Conservation (phyloP, 1,284 basidiomycete species). For the Coriolopsis trogii region DNA sequence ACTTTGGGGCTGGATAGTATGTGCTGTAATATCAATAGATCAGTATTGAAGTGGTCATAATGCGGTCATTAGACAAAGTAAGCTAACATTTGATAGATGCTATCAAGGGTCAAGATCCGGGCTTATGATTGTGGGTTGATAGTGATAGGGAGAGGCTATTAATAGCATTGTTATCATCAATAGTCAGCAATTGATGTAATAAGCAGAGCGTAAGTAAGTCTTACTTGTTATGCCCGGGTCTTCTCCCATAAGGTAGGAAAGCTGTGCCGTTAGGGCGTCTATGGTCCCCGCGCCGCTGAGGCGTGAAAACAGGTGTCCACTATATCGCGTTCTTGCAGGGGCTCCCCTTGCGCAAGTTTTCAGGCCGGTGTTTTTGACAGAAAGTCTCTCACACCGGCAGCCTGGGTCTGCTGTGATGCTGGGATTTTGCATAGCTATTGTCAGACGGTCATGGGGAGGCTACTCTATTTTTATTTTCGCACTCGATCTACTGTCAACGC, state of each 20-base stretch:
- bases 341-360: slow-evolving; percentile 1
- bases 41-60: neutral
- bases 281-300: neutral
- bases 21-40: neutral
- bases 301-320: slow-evolving; percentile 6
- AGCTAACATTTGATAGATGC: neutral
- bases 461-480: neutral
- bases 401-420: neutral
- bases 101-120: too few species aligned
- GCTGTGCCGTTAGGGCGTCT: neutral
- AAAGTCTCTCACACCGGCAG: neutral
- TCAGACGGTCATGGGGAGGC: too few species aligned
- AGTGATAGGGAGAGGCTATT: neutral
- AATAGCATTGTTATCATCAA: too few species aligned
- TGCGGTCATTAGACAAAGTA: neutral
- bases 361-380: neutral
- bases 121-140: too few species aligned
- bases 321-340: slow-evolving; percentile 2
- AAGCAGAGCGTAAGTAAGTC: too few species aligned
- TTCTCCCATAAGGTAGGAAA: neutral
- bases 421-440: too few species aligned
- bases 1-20: too few species aligned
- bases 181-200: too few species aligned
- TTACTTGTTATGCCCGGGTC: neutral
- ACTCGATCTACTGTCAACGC: neutral